These are phyloP conservation scores for Circinella umbellata DNA, from an alignment of 371 early-diverging fungal species.

Conservation along the genomic window DNA sequence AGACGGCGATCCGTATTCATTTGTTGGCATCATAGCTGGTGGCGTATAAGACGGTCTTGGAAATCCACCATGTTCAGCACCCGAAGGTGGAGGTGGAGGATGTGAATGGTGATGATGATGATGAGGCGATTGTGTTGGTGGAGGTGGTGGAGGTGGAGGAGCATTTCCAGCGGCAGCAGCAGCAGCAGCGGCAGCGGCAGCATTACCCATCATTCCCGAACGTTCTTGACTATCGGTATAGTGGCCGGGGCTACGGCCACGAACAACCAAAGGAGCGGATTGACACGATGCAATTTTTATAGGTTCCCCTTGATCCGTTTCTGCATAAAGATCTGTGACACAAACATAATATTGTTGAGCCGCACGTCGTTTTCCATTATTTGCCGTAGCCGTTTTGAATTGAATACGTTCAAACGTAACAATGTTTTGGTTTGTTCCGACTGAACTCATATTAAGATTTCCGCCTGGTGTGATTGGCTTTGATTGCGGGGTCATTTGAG, in stretches of 20 bases:
- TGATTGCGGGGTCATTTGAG: constrained; percentile 75
- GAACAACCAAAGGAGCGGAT: constrained; percentile 87
- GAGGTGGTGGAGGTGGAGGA: constrained; percentile 8
- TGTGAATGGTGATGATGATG: constrained; percentile 3
- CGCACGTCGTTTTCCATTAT: constrained; percentile 88
- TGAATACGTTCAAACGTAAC: constrained; percentile 92
- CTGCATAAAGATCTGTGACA: constrained; percentile 72
- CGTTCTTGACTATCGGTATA: constrained; percentile 65
- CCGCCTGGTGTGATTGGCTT: constrained; percentile 68
- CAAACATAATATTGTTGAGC: constrained; percentile 92
- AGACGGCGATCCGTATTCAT: background rate
- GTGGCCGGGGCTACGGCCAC: constrained; percentile 95
- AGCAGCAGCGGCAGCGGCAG: background rate
- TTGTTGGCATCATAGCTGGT: constrained; percentile 4
- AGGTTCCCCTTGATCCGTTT: constrained; percentile 55
- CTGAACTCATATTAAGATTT: constrained; percentile 53
- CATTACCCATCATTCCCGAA: background rate
- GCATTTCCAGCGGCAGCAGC: background rate
- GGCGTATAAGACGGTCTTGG: constrained; percentile 9
- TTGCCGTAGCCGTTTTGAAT: constrained; percentile 95
- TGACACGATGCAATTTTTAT: constrained; percentile 71
- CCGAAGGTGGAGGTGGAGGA: background rate
- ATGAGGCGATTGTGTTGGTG: constrained; percentile 6
- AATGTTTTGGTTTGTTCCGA: constrained; percentile 61
- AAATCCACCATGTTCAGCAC: constrained; percentile 1